These are phyloP conservation scores for Abortiporus biennis DNA, from an alignment of 1,284 basidiomycete genomes.

Conservation along the genomic window DNA sequence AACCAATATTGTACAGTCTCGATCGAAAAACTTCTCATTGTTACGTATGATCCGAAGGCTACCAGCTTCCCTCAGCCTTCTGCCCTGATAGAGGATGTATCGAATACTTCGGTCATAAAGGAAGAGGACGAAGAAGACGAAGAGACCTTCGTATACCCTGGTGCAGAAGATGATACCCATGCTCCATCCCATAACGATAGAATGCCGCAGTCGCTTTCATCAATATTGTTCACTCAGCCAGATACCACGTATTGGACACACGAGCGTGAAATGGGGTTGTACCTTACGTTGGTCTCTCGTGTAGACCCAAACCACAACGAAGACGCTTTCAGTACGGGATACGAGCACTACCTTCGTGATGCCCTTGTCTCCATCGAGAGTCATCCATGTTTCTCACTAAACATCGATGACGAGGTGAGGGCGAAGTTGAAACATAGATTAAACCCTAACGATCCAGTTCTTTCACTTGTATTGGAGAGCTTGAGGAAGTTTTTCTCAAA, in stretches of 20 bases:
- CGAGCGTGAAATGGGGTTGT: slow-evolving; percentile 78
- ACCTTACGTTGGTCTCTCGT: slow-evolving; percentile 72
- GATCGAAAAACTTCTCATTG: slow-evolving; percentile 60
- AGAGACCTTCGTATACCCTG: slow-evolving; percentile 64
- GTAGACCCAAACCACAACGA: slow-evolving; percentile 71
- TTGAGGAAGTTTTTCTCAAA: slow-evolving; percentile 81
- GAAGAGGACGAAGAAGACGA: slow-evolving; percentile 49
- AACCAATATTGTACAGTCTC: slow-evolving; percentile 64
- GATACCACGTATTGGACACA: slow-evolving; percentile 71
- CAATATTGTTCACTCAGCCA: slow-evolving; percentile 48
- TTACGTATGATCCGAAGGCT: slow-evolving; percentile 62
- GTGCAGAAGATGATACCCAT: slow-evolving; percentile 29
- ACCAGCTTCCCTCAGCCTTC: slow-evolving; percentile 69
- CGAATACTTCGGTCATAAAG: slow-evolving; percentile 9
- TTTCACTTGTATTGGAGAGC: slow-evolving; percentile 66
- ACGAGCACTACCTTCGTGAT: slow-evolving; percentile 80
- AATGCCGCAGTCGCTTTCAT: slow-evolving; percentile 16
- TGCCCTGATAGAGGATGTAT: slow-evolving; percentile 22
- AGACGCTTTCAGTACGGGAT: slow-evolving; percentile 81
- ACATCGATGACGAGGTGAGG: slow-evolving; percentile 33
- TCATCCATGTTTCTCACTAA: slow-evolving; percentile 50
- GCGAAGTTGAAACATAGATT: slow-evolving; percentile 61
- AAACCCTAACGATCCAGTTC: slow-evolving; percentile 73
- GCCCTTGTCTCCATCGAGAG: slow-evolving; percentile 66
- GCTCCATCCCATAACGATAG: slow-evolving; percentile 7